phyloP scores from a whole-genome alignment of 768 basidiomycete species.

The Sistotremastrum niveocremeum region DNA sequence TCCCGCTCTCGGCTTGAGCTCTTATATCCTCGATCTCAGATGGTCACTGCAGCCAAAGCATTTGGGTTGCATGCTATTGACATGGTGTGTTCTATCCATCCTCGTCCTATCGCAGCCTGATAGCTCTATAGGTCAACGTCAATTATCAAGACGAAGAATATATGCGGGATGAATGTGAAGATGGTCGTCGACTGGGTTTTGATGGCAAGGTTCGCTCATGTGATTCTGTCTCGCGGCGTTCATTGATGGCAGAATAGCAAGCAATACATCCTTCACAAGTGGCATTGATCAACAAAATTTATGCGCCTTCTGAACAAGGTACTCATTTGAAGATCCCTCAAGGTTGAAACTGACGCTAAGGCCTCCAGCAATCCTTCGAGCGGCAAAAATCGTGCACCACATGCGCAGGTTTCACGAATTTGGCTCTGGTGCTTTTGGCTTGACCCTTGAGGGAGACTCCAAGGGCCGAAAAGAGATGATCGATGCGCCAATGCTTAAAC shows the following conservation, averaged over 20 bases:
- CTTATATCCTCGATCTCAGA: conserved; percentile 68
- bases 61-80: conserved; percentile 80
- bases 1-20: conserved; percentile 64
- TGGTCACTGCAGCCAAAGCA: conserved; percentile 73
- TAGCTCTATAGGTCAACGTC: conserved; percentile 54
- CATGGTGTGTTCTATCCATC: conserved; percentile 42
- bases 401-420: conserved; percentile 15
- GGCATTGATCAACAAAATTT: conserved; percentile 60
- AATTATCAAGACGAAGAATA: conserved; percentile 65
- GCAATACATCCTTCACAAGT: conserved; percentile 87
- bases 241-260: conserved; percentile 41
- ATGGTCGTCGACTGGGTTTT: conserved; percentile 74
- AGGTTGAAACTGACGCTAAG: neutral
- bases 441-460: conserved; percentile 36
- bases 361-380: conserved; percentile 56
- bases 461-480: conserved; percentile 61
- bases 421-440: conserved; percentile 55
- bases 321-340: conserved; percentile 4
- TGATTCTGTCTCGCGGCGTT: neutral
- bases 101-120: neutral
- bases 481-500: conserved; percentile 83
- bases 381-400: conserved; percentile 52
- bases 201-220: conserved; percentile 59
- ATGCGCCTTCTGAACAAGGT: conserved; percentile 65
- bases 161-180: conserved; percentile 60